Base-by-base conservation (phyloP, 2,329 filamentous ascomycete genomes). In the Pseudogymnoascus sp. region DNA sequence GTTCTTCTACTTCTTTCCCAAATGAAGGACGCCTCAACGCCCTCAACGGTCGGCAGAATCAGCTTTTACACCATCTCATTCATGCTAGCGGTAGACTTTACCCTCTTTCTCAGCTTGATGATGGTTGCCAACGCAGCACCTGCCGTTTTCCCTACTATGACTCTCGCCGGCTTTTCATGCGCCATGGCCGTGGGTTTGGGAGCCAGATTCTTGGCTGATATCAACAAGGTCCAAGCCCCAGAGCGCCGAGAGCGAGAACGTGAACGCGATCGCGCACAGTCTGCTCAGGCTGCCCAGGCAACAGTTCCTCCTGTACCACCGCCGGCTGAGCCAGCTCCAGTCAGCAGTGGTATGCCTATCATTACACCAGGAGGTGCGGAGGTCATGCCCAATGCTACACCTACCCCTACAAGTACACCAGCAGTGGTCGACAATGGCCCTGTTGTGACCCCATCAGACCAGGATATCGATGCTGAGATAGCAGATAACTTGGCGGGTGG, bases 21-120 rank as follows among this genome's bases (percentile, higher is more conserved):
- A 72, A 85, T 87, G 76, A 82, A 81, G 65, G 84, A 87, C 68
- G 82, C 84, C 0, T 85, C 78, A 53, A 88, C 86, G 6, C 86
- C 86, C 2, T 88, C 85, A 0, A 88, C 85, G 2, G 77, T 87
- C 66, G 84, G 83, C 3, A 78, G 86, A 15, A 80, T 88, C 66
- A 88, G 85, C 71, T 85, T 88, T 69, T 80, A 80, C 69, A 87
- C 84, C 0, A 77, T 81, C 22, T 78, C 78, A 58, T 78, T 82
- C 64, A 86, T 88, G 81, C 75, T 86, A 33, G 75, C 87, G 62
- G 82, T 82, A 14, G 85, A 88, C 66, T 82, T 82, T 9, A 58
- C 57, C 35, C 75, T 82, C 3, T 85, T 86, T 64, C 76, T 76
- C 2, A 77, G 77, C n/a, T 64, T 79, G 80, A n/a, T 77, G 76